Evolutionary conservation across 768 basidiomycete genomes (phyloP).

Genomic region (Tephrocybe sp.): DNA sequence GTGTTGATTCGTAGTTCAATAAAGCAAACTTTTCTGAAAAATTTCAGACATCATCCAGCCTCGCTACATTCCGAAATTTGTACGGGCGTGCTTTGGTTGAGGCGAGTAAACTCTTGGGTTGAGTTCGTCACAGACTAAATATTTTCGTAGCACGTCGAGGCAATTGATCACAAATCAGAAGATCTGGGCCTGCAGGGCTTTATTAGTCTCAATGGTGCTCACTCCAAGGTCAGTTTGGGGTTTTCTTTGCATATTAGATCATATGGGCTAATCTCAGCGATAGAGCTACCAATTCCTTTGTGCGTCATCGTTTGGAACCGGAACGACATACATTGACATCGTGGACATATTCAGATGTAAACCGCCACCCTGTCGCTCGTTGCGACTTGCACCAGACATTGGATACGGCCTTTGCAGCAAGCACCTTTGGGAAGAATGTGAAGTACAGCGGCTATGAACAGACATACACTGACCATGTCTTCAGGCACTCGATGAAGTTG

Average conservation of each 20-base stretch:
- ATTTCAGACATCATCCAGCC: conserved; percentile 60
- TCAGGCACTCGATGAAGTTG: conserved; percentile 70
- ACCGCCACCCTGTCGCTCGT: conserved; percentile 64
- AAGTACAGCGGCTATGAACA: no score
- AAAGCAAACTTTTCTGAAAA: not conserved
- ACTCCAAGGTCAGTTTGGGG: conserved; percentile 57
- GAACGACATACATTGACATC: not conserved
- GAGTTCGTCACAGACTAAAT: conserved; percentile 2
- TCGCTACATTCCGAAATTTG: conserved; percentile 70
- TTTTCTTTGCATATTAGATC: conserved; percentile 11
- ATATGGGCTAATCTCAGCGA: conserved; percentile 14
- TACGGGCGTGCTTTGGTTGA: conserved; percentile 73
- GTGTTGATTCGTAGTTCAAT: conserved; percentile 7
- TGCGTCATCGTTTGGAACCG: conserved; percentile 34
- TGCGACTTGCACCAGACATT: conserved; percentile 72
- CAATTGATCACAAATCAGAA: conserved; percentile 50
- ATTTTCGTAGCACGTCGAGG: conserved; percentile 63
- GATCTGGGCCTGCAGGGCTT: conserved; percentile 73
- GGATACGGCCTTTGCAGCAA: conserved; percentile 62
- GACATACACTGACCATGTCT: no score
- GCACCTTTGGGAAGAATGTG: conserved; percentile 77
- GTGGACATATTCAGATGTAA: conserved; percentile 58
- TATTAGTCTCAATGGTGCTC: conserved; percentile 74
- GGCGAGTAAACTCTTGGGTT: conserved; percentile 37
- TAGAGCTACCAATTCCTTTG: conserved; percentile 89